Evolutionary conservation across 2,329 filamentous ascomycete species (phyloP), one percentile per base, ranked within the genome.

Genomic region (Tothia fuscella): DNA sequence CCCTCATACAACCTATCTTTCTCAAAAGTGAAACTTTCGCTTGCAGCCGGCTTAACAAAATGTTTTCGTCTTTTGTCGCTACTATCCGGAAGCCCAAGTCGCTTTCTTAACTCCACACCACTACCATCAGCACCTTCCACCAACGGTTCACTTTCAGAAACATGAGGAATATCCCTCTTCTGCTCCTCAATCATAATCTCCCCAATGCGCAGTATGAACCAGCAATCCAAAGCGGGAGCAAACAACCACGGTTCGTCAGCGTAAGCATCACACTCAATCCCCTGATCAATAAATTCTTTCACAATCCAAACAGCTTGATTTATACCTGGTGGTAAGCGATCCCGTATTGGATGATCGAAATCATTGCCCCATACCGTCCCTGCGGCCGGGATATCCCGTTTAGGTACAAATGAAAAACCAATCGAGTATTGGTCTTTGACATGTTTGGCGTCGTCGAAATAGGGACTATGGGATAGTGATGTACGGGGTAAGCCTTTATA

Each of bases 361-460:
- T 95, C 87, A 59, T 96, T 96, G 30, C 89, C 91, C 52, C 93
- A 94, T 41, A 95, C 78, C 3, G 96, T 68, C 47, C 91, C 78
- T 20, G 74, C 61, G 33, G 76, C 86, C 2, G 70, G 68, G 43
- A 93, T 77, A 26, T 61, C 61, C 24, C 64, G 52, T 52, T 82
- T 84, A 12, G 82, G 84, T 0, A 73, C 78, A 59, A 95, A 85
- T 32, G 75, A 72, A 56, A 94, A 80, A 21, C 76, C 71, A 52
- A 96, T 86, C 52, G 79, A 83, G 66, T 95, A 95, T 56, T 86
- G 82, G 60, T 95, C 87, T 47, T 70, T 66, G 19, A 65, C 66
- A 57, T 32, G 41, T 21, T 19, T 24, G 4, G 41, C 25, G 6
- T 29, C 13, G 17, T 38, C 33, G 19, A 43, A 43, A 26, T 43